These are phyloP conservation scores for Bonnemaisonia californica DNA, from an alignment of 31 red algal species.

Conservation along the genomic window DNA sequence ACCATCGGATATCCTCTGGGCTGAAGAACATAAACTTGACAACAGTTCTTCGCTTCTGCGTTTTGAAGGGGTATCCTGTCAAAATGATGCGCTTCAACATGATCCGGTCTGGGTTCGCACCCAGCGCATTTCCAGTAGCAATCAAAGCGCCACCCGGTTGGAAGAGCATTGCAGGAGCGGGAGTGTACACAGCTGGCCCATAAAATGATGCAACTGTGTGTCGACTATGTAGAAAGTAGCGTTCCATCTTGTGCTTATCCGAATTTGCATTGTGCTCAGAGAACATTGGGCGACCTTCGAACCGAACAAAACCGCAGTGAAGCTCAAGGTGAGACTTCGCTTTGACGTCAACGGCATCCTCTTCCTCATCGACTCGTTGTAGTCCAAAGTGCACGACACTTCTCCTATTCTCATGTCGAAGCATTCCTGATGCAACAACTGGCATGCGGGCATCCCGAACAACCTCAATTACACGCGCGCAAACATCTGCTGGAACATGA, in stretches of 20 bases:
- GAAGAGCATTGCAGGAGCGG: constrained; percentile 77
- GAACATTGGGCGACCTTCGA: constrained; percentile 73
- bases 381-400: constrained; percentile 77
- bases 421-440: constrained; percentile 61
- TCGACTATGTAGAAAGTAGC: constrained; percentile 63
- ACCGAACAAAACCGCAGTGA: constrained; percentile 89
- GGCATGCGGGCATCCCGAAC: constrained; percentile 16
- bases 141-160: constrained; percentile 58
- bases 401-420: constrained; percentile 71
- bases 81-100: constrained; percentile 92
- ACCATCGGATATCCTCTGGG: constrained; percentile 92
- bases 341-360: constrained; percentile 35
- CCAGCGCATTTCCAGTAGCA: constrained; percentile 68
- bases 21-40: constrained; percentile 95
- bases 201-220: constrained; percentile 80
- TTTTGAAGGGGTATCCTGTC: constrained; percentile 86
- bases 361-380: constrained; percentile 49
- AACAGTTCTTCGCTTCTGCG: constrained; percentile 74
- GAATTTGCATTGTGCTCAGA: constrained; percentile 77
- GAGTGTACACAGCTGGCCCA: constrained; percentile 76
- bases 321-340: constrained; percentile 64
- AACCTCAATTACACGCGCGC: neutral
- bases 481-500: constrained; percentile 32
- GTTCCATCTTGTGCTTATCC: constrained; percentile 82
- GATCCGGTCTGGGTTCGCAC: constrained; percentile 84